Percentiles rank a stretch among this genome's conserved stretches.
Evolutionary conservation across 768 basidiomycete genomes (phyloP).

Genomic region (Mycena metata): DNA sequence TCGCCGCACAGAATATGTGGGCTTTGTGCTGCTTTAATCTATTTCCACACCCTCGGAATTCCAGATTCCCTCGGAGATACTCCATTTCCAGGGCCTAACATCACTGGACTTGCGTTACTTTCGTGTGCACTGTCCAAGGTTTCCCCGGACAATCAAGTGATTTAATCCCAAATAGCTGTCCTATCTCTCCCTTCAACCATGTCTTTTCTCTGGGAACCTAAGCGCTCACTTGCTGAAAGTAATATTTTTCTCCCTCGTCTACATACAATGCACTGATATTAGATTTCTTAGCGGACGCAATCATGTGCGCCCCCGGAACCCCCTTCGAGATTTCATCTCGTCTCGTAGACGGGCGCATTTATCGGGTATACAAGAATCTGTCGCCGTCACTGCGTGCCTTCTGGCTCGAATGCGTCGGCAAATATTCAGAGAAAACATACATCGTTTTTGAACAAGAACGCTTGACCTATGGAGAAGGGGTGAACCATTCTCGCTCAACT

Average conservation of each 20-base stretch:
- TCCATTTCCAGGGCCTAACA: conserved; percentile 37
- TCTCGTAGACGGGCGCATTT: conserved; percentile 58
- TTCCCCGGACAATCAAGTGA: conserved; percentile 49
- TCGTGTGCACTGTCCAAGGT: conserved; percentile 55
- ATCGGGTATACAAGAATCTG: conserved; percentile 66
- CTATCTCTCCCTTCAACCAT: conserved; percentile 44
- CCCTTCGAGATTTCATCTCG: conserved; percentile 58
- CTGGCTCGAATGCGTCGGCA: conserved; percentile 51
- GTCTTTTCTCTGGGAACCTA: conserved; percentile 54
- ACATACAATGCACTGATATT: conserved; percentile 21
- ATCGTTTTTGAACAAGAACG: conserved; percentile 65
- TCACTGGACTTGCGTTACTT: conserved; percentile 43
- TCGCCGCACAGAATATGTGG: no score
- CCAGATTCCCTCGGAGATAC: conserved; percentile 45
- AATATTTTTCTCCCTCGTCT: conserved; percentile 35
- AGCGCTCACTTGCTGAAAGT: conserved; percentile 58
- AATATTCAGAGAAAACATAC: conserved; percentile 52
- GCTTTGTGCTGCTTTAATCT: background rate
- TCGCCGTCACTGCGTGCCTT: conserved; percentile 63
- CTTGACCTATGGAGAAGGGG: conserved; percentile 52
- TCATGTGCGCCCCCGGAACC: conserved; percentile 54
- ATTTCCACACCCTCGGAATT: conserved; percentile 44
- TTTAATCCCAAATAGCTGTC: background rate
- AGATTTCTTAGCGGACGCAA: conserved; percentile 53
- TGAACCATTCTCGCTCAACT: conserved; percentile 44